Evolutionary conservation across 202 grass and related monocot genomes (phyloP), one percentile per base, ranked within the genome.

Genomic region (Miscanthus sacchariflorus): DNA sequence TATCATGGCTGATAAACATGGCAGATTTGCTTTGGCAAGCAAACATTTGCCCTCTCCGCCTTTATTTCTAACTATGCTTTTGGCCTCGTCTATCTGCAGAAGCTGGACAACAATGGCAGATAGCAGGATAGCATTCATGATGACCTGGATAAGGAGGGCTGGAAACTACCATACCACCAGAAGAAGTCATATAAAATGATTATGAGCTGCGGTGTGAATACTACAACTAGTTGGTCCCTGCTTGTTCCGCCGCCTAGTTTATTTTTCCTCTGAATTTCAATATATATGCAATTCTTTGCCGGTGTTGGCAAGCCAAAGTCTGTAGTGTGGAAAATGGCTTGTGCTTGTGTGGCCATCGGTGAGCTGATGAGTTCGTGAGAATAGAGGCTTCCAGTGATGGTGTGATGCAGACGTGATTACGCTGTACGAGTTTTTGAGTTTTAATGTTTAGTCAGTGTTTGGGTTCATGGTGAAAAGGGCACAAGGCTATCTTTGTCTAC

Each of bases 231-330:
- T 64, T 79, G 66, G 28, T 52, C 11, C 42, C 54, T 54, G 52
- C 52, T 79, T 84, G 52, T 23, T 40, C 15, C 59, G 52, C 52
- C 9, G 12, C 27, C 52, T 84, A 80, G 28, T 63, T 90, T 82
- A 68, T 44, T 88, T 88, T 73, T 61, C 21, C 4, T 50, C 17
- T 7, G 56, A 48, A 80, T 76, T 70, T 70, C 19, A 3, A n/a
- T 18, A 63, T 18, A 63, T 58, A 36, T 24, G 27, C 63, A 81
- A 80, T 90, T 90, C 21, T 88, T 85, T 61, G 67, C 76, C 48
- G 11, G 45, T 76, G 76, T 38, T 13, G 61, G 85, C 76, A 78
- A 76, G 23, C 25, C 12, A 40, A 72, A 86, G 42, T 30, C 18
- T 85, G 71, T 50, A 43, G 70, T 24, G 23, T 83, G 49, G 6